Base-by-base conservation (phyloP, 1,139 yeast species). In the Sugiyamaella japonica region DNA sequence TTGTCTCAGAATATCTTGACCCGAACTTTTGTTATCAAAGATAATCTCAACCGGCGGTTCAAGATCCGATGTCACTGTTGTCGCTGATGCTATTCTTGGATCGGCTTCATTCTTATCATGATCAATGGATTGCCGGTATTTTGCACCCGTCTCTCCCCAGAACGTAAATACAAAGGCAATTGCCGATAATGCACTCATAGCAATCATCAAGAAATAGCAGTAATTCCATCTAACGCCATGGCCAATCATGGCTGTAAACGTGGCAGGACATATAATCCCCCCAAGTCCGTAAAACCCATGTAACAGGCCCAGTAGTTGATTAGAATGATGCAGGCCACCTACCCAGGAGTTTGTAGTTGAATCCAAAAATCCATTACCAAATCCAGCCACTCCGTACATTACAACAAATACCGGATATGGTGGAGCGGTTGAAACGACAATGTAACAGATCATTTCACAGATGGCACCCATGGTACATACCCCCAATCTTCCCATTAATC, bases 271-370 rank as follows among this genome's bases (percentile, higher is more conserved):
- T 1, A 81, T 57, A 4, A 83, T 79, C 1, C 86, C 88, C 8
- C 88, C 89, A 1, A 79, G 56, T 1, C 89, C 89, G 64, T 84
- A 84, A 8, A 73, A 65, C 0, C 84, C 86, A 66, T 84, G 88
- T 59, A 76, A 74, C 37, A 72, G 67, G 0, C 86, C 83, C 54
- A 84, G 68, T 54, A 76, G 76, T 34, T 73, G 76, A 9, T 83
- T 74, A 47, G 78, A 75, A 29, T 76, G 76, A 39, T 77, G 73
- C 46, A 84, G 67, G 47, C 77, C 68, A 6, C 84, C 74, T n/a
- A 82, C 65, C 64, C 81, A 83, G 10, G 82, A 75, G 61, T 83
- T 84, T 52, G 76, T 74, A 56, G 82, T 83, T 3, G 85, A 77
- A 29, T 80, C 71, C 2, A 77, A 75, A 13, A 74, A 67, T 0